These are phyloP conservation scores for Alternaria conjuncta DNA, from an alignment of 2,329 filamentous ascomycete species.

Conservation along the genomic window DNA sequence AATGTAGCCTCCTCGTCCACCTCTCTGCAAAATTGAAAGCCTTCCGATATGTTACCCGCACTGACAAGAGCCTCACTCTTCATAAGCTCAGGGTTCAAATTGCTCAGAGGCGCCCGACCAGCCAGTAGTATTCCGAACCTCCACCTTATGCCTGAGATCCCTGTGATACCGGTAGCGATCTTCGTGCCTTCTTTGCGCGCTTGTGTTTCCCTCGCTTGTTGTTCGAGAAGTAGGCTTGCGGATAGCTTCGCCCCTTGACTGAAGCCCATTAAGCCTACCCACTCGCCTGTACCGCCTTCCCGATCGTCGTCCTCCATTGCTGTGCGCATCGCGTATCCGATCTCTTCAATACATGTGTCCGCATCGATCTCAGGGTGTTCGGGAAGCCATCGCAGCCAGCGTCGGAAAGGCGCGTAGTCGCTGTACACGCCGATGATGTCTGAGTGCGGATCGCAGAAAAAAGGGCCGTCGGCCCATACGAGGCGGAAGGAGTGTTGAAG, in stretches of 20 bases:
- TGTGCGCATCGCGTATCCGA: slow-evolving; percentile 53
- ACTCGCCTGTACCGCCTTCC: slow-evolving; percentile 50
- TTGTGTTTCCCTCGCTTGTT: slow-evolving; percentile 61
- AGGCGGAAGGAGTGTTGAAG: slow-evolving; percentile 69
- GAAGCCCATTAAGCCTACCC: slow-evolving; percentile 60
- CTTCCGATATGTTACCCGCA: slow-evolving; percentile 53
- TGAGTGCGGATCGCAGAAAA: slow-evolving; percentile 65
- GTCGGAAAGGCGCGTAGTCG: slow-evolving; percentile 68
- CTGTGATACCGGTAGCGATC: slow-evolving; percentile 31
- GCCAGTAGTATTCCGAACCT: slow-evolving; percentile 69
- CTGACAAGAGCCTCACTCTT: slow-evolving; percentile 49
- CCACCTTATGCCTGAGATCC: slow-evolving; percentile 50
- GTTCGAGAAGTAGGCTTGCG: slow-evolving; percentile 58
- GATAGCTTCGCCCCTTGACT: slow-evolving; percentile 58
- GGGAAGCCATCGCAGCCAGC: slow-evolving; percentile 69
- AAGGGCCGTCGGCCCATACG: slow-evolving; percentile 75
- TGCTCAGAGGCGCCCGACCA: slow-evolving; percentile 66
- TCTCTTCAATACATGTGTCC: slow-evolving; percentile 55
- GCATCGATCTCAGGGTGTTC: slow-evolving; percentile 63
- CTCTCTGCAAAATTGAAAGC: slow-evolving; percentile 43
- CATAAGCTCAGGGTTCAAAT: slow-evolving; percentile 52
- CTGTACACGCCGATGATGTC: slow-evolving; percentile 70
- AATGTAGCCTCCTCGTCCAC: slow-evolving; percentile 57
- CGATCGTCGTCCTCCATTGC: slow-evolving; percentile 55
- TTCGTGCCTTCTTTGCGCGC: slow-evolving; percentile 36